Percentiles rank a stretch among this genome's conserved stretches.
Evolutionary conservation across 2,329 filamentous ascomycete genomes (phyloP).

Genomic region (Colletotrichum limetticola): DNA sequence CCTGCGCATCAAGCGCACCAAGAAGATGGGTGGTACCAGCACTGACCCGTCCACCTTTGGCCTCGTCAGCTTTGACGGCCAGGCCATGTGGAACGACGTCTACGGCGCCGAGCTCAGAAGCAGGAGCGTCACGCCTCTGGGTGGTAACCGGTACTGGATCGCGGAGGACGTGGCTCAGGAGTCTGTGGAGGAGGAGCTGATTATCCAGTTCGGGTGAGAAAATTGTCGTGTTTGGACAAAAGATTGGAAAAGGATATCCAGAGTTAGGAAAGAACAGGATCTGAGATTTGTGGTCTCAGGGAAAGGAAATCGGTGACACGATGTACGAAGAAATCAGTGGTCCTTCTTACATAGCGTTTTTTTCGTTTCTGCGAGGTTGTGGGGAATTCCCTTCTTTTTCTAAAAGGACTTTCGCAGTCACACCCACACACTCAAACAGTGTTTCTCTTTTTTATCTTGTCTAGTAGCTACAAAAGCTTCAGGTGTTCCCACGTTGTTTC

Average conservation of each 20-base stretch:
- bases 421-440: background rate
- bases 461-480: background rate
- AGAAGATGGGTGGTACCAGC: background rate
- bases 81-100: conserved; percentile 26
- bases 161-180: background rate
- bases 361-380: background rate
- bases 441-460: background rate
- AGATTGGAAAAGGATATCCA: background rate
- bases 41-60: conserved; percentile 29
- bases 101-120: conserved; percentile 18
- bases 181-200: conserved; percentile 1
- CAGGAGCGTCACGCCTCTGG: background rate
- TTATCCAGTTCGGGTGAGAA: conserved; percentile 7
- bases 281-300: background rate
- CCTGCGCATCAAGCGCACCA: conserved; percentile 15
- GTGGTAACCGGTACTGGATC: conserved; percentile 26
- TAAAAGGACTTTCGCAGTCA: background rate
- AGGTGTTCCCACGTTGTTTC: background rate
- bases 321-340: background rate
- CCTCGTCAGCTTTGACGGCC: conserved; percentile 21
- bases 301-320: background rate
- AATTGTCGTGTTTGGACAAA: background rate
- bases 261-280: background rate
- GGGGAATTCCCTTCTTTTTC: background rate
- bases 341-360: background rate